These are phyloP conservation scores for Acanthamoeba pearcei DNA, from an alignment of 208 protist species.

Conservation along the genomic window DNA sequence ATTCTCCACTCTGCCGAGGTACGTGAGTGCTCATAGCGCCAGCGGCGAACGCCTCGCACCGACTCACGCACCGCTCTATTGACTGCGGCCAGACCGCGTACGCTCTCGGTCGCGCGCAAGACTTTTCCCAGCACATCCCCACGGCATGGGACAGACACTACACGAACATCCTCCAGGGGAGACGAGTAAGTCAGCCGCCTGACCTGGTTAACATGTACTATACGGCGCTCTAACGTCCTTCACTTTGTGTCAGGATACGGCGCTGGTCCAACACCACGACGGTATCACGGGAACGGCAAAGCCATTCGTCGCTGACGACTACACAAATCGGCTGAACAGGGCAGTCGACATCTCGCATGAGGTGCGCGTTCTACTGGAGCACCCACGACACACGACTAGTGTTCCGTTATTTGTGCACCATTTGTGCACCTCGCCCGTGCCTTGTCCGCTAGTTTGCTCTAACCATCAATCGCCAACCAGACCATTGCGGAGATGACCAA, in stretches of 20 bases:
- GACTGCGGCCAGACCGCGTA: neutral
- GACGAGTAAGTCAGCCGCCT: neutral
- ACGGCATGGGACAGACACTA: neutral
- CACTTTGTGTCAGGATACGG: neutral
- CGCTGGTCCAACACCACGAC: constrained; percentile 77
- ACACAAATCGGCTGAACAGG: constrained; percentile 50
- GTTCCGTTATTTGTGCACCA: neutral
- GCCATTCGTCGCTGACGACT: constrained; percentile 77
- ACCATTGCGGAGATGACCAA: constrained; percentile 35
- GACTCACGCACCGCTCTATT: neutral
- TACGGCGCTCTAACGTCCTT: neutral
- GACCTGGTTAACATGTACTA: no score
- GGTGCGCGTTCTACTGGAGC: neutral
- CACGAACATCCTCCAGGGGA: neutral
- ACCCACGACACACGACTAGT: neutral
- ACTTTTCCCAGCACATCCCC: neutral
- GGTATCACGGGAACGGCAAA: constrained; percentile 79
- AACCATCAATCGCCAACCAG: neutral
- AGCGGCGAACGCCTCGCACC: neutral
- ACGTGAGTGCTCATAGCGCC: no score
- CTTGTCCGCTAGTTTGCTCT: neutral
- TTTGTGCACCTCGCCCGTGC: neutral
- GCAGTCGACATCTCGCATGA: neutral
- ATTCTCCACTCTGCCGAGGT: constrained; percentile 70
- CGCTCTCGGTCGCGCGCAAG: neutral